Base-by-base conservation (phyloP, 73 alveolate species). In the Blepharisma stoltei region DNA sequence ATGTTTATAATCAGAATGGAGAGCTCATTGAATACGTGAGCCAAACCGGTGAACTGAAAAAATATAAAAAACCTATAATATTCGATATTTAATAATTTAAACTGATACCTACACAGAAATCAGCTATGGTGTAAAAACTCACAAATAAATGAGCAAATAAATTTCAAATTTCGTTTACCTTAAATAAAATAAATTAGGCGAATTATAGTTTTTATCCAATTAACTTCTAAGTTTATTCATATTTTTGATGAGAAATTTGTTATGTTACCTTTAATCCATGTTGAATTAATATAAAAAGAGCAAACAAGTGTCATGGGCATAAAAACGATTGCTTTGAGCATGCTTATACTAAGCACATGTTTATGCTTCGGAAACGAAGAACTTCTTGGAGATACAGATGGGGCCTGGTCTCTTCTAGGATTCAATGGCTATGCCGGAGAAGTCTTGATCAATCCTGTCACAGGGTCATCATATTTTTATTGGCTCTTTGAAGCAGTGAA, bases 361-460 rank as follows among this genome's bases (percentile, higher is more conserved):
- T 32, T 32, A 32, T 32, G 41, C 41, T 32, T 32, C 41, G 41
- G 41, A 32, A 32, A 32, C 41, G 65, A 50, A 50, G 21, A 11
- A 14, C n/a, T 11, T 11, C 65, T 50, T 14, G 21, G 21, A 50
- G 73, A 60, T 38, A 60, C 73, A 14, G 73, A 60, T 60, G 45
- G 73, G 2, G n/a, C 73, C 23, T 60, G 73, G 73, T 14, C 14
- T 25, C 23, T 14, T 25, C 23, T 60, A 60, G 73, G 73, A 25
- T n/a, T 60, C 48, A 20, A n/a, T 18, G 73, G 73, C 73, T 60
- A 60, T 60, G 73, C 73, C 11, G 73, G 73, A 14, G 11, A n/a
- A 8, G 23, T 60, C 46, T 18, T 38, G 23, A 60, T 60, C 46
- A 60, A 60, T 60, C 48, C 73, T 38, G n/a, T 60, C 11, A 60